phyloP scores from a whole-genome alignment of 2,329 filamentous ascomycete species.

The Dothideomycetes sp. region DNA sequence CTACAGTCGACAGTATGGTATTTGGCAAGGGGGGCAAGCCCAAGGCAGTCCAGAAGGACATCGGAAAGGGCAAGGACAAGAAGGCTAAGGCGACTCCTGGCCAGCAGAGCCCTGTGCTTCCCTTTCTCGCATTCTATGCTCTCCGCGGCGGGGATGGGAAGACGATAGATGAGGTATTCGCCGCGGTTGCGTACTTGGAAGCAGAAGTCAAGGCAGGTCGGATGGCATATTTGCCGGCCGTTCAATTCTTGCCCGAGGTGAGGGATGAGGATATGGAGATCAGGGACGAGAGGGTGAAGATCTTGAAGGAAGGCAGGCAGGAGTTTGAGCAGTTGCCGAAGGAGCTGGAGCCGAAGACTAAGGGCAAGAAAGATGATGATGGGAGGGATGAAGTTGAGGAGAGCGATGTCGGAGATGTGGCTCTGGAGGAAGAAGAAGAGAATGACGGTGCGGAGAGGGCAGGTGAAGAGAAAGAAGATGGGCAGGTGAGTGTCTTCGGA shows the following conservation, averaged over 20 bases:
- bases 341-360: too few relatives aligned
- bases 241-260: not conserved
- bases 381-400: not conserved
- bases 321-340: not conserved
- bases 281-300: not conserved
- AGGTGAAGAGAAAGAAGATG: too few relatives aligned
- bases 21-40: too few relatives aligned
- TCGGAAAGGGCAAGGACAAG: not conserved
- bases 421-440: too few relatives aligned
- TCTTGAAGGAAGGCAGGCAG: not conserved
- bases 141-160: not conserved
- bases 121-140: not conserved
- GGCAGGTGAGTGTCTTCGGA: too few relatives aligned
- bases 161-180: not conserved
- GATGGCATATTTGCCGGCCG: not conserved
- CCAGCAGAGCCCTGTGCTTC: not conserved
- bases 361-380: not conserved
- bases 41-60: not conserved
- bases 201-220: not conserved
- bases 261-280: not conserved
- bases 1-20: too few relatives aligned
- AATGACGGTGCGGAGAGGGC: too few relatives aligned
- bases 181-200: not conserved
- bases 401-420: too few relatives aligned
- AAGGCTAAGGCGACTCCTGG: not conserved